These are phyloP conservation scores for Tephrocybe rancida DNA, from an alignment of 768 basidiomycete genomes.

Conservation along the genomic window DNA sequence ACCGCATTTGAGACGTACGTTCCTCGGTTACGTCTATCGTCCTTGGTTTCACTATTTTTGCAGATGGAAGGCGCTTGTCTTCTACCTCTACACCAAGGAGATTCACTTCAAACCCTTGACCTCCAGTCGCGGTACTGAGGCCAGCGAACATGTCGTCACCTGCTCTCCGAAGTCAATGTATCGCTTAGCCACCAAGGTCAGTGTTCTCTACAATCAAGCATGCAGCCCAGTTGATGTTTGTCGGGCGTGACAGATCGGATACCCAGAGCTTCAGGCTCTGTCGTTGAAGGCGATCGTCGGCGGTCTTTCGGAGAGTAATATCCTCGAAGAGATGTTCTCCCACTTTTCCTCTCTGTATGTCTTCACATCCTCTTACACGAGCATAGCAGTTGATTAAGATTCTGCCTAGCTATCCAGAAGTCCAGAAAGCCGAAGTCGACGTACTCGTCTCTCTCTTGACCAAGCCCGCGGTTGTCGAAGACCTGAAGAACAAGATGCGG, in stretches of 20 bases:
- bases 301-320: conserved; percentile 20
- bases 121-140: conserved; percentile 15
- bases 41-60: not conserved
- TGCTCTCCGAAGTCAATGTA: conserved; percentile 50
- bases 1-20: conserved; percentile 24
- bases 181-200: conserved; percentile 42
- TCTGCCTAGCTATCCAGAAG: conserved; percentile 12
- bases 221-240: not conserved
- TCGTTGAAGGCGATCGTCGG: conserved; percentile 20
- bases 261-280: conserved; percentile 16
- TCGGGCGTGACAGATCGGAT: conserved; percentile 16
- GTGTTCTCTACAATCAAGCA: not conserved
- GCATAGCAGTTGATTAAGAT: not conserved
- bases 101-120: conserved; percentile 31
- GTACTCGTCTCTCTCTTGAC: conserved; percentile 2
- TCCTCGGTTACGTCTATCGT: not conserved
- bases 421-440: conserved; percentile 13
- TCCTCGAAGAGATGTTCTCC: conserved; percentile 26
- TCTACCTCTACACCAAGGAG: conserved; percentile 39
- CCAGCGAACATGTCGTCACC: conserved; percentile 1
- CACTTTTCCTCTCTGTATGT: conserved; percentile 24
- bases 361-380: not conserved
- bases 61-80: conserved; percentile 40
- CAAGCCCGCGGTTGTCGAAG: not conserved
- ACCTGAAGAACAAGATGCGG: conserved; percentile 2